phyloP scores from a whole-genome alignment of 805 yeast species.

The Hagleromyces aurorensis region DNA sequence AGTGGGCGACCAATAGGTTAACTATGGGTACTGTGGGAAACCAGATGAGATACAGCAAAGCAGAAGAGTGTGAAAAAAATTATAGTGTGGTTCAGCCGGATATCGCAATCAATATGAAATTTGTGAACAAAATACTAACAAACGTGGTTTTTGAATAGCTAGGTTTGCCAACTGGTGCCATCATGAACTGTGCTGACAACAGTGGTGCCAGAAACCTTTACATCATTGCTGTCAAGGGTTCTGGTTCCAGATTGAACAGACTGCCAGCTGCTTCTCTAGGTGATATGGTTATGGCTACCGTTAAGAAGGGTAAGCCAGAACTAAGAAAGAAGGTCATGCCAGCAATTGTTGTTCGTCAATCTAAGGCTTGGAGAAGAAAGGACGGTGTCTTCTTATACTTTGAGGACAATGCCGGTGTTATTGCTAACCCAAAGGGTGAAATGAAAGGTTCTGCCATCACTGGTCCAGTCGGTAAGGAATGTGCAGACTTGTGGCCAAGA shows the following conservation, averaged over 20 bases:
- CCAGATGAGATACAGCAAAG: too few species aligned
- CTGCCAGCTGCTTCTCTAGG: slow-evolving; percentile 99
- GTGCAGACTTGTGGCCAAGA: slow-evolving; percentile 99
- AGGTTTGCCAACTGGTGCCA: slow-evolving; percentile 99
- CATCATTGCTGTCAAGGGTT: slow-evolving; percentile 97
- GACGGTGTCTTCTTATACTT: slow-evolving; percentile 99
- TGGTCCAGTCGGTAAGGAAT: slow-evolving; percentile 99
- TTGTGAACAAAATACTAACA: slow-evolving; percentile 13
- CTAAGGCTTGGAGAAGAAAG: slow-evolving; percentile 99
- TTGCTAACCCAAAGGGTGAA: slow-evolving; percentile 99
- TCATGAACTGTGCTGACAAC: slow-evolving; percentile 99
- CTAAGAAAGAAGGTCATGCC: slow-evolving; percentile 99
- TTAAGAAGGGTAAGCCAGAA: slow-evolving; percentile 99
- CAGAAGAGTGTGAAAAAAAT: neutral
- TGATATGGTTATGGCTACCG: slow-evolving; percentile 99
- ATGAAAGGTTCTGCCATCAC: slow-evolving; percentile 99
- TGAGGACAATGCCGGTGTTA: slow-evolving; percentile 99
- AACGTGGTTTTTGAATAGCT: slow-evolving; percentile 43
- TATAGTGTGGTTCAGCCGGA: neutral
- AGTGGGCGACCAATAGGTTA: too few species aligned
- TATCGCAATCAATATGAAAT: slow-evolving; percentile 3
- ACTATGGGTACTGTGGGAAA: too few species aligned
- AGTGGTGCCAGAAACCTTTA: slow-evolving; percentile 99
- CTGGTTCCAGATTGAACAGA: slow-evolving; percentile 99
- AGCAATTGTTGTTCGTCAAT: slow-evolving; percentile 98